Evolutionary conservation across 805 yeast genomes (phyloP).

Genomic region (Candida schatavii): DNA sequence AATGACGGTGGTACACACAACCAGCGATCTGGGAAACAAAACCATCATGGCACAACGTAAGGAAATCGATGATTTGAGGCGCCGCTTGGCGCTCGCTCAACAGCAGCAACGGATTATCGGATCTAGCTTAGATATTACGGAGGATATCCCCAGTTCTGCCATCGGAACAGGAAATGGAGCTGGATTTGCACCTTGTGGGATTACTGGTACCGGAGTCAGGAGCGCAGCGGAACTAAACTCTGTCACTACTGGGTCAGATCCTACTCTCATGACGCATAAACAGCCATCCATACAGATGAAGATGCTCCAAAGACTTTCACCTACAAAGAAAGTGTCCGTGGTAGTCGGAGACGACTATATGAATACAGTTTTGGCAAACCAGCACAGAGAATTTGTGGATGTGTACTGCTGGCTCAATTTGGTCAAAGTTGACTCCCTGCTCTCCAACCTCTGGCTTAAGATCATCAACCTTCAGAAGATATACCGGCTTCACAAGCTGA

Average conservation of each 20-base stretch:
- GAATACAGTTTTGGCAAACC: conserved; percentile 9
- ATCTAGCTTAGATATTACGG: background rate
- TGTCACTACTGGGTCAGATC: background rate
- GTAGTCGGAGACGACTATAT: conserved; percentile 16
- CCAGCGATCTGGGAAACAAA: background rate
- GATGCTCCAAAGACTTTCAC: conserved; percentile 3
- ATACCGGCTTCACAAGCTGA: conserved; percentile 36
- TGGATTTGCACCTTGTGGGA: no score
- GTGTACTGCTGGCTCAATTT: conserved; percentile 39
- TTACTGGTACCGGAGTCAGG: no score
- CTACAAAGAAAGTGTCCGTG: conserved; percentile 6
- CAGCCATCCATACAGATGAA: background rate
- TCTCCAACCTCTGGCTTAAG: conserved; percentile 39
- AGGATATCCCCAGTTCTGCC: background rate
- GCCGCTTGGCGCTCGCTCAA: conserved; percentile 22
- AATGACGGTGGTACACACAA: background rate
- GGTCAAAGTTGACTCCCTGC: conserved; percentile 37
- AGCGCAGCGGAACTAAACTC: background rate
- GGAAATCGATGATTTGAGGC: conserved; percentile 30
- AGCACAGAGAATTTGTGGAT: conserved; percentile 13
- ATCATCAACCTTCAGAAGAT: conserved; percentile 40
- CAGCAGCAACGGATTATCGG: background rate
- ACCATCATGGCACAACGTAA: conserved; percentile 21
- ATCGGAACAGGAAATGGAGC: no score
- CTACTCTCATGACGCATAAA: background rate